Conservation (phyloP, 2,329 filamentous ascomycete species). For the Chrysoporthe puriensis region DNA sequence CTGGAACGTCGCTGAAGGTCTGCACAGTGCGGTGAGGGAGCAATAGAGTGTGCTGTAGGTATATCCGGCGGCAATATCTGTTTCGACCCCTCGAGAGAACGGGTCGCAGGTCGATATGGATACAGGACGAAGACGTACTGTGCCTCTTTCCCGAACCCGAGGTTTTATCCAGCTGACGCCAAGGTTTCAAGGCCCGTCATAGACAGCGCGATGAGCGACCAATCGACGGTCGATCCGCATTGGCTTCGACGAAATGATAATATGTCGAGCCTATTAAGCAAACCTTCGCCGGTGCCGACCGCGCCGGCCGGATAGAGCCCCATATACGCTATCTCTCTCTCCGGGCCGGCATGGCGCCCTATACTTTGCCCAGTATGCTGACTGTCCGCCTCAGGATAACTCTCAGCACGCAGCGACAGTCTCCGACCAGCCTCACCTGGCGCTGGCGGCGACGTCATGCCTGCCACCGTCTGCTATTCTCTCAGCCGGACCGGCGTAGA, state of each 20-base stretch:
- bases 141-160: neutral
- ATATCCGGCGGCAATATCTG: neutral
- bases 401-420: neutral
- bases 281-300: neutral
- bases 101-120: neutral
- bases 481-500: neutral
- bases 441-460: neutral
- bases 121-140: neutral
- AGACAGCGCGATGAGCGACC: constrained; percentile 1
- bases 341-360: neutral
- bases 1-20: constrained; percentile 21
- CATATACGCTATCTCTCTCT: neutral
- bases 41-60: neutral
- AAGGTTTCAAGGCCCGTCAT: constrained; percentile 1
- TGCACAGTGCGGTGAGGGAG: constrained; percentile 5
- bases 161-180: constrained; percentile 1
- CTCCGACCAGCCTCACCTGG: neutral
- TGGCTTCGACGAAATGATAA: neutral
- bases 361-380: neutral
- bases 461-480: neutral
- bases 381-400: neutral
- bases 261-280: constrained; percentile 1
- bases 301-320: neutral
- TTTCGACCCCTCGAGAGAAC: neutral
- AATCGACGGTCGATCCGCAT: neutral